Evolutionary conservation across 176 grass and related monocot species (phyloP).

Genomic region (Themeda triandra): DNA sequence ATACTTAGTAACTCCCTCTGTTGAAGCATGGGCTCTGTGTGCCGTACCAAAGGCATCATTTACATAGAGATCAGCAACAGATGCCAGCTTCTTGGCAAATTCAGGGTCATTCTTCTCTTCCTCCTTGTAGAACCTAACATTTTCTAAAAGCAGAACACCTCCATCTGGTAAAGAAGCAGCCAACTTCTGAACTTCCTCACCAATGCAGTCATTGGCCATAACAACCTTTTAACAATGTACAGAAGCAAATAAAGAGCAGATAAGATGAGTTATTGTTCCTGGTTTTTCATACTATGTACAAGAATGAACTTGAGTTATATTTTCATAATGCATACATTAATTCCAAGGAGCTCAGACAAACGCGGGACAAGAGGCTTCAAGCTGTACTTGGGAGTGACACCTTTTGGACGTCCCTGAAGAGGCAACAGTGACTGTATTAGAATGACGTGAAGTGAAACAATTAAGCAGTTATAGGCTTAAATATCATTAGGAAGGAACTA

Average conservation of each 20-base stretch:
- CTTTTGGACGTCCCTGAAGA: slow-evolving; percentile 67
- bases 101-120: slow-evolving; percentile 65
- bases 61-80: slow-evolving; percentile 74
- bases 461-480: background rate
- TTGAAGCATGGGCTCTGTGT: slow-evolving; percentile 78
- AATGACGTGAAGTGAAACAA: background rate
- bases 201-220: slow-evolving; percentile 70
- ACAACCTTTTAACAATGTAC: slow-evolving; percentile 36
- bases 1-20: slow-evolving; percentile 85
- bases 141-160: slow-evolving; percentile 83
- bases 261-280: background rate
- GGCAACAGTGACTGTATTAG: background rate
- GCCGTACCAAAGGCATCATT: slow-evolving; percentile 75
- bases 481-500: background rate
- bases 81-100: slow-evolving; percentile 62
- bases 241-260: slow-evolving; percentile 10
- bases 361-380: slow-evolving; percentile 69
- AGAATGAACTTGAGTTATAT: background rate
- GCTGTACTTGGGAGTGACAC: slow-evolving; percentile 63
- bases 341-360: slow-evolving; percentile 55
- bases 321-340: slow-evolving; percentile 37
- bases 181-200: slow-evolving; percentile 52
- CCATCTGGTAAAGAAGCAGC: slow-evolving; percentile 58
- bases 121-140: slow-evolving; percentile 79
- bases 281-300: background rate